Base-by-base conservation (phyloP, 2,329 filamentous ascomycete genomes). In the Sporothrix pallida region DNA sequence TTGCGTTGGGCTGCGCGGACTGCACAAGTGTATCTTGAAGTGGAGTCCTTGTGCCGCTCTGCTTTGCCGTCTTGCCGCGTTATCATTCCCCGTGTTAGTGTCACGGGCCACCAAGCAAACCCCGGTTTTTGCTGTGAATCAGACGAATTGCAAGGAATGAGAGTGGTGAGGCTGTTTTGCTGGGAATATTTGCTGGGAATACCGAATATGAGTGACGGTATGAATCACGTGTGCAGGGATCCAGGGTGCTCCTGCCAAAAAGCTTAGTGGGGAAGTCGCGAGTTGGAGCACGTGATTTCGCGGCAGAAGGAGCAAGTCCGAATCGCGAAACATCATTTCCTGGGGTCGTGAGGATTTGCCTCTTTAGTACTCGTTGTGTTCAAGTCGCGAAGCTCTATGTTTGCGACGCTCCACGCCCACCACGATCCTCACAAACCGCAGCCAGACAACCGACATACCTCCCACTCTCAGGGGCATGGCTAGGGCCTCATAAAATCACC, bases 271-370 rank as follows among this genome's bases (percentile, higher is more conserved):
- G n/a, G 31, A 15, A 44, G 10, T 9, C 5, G 3, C 17, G 7
- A 20, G 17, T 20, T 8, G 12, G 4, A 1, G 0, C 70, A 71
- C 70, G 56, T 71, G 70, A 71, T 44, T 7, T 71, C 56, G 56
- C 56, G 56, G 70, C 42, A 44, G 52, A 15, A 15, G 23, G 2
- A 15, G 9, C 50, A 48, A 68, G 65, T 68, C 50, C 52, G n/a
- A 44, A 58, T 70, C 68, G 52, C 68, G 68, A 60, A 68, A 68
- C 44, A 46, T 52, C 65, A 50, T n/a, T 52, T 15, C n/a, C 46
- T 6, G 44, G 20, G 31, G 15, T 20, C 42, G 42, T 67, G 42
- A 67, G 26, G 17, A 44, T 20, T 48, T 20, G 62, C 62, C n/a
- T 23, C 60, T 46, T 26, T 12, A 9, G n/a, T 67, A 42, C 8